Percentiles rank a stretch among this genome's conserved stretches.
phyloP scores from a whole-genome alignment of 441 rosid species.

The Croton laevigatus region DNA sequence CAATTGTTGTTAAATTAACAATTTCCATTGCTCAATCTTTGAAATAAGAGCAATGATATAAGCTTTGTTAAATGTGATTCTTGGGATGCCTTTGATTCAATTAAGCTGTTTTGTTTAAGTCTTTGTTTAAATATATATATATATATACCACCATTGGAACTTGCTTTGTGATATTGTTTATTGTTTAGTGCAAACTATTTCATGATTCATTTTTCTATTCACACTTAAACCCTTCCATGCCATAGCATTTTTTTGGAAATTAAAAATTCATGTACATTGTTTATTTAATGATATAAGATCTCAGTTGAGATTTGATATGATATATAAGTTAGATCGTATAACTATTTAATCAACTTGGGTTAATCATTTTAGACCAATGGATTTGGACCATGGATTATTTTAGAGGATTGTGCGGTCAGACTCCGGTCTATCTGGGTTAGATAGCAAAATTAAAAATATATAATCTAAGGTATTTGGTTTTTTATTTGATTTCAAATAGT shows the following conservation, averaged over 20 bases:
- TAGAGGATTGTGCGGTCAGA: no score
- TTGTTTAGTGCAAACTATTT: conserved; percentile 3
- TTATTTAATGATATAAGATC: no score
- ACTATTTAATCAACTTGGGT: no score
- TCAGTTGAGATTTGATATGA: no score
- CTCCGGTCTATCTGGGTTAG: no score
- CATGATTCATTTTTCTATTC: conserved; percentile 2
- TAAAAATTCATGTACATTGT: no score
- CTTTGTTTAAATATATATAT: conserved; percentile 8
- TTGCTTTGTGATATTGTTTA: conserved; percentile 3
- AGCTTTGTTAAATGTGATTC: conserved; percentile 23
- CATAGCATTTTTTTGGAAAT: neutral
- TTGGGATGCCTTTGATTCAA: conserved; percentile 18
- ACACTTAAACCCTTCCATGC: neutral
- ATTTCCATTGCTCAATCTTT: conserved; percentile 10
- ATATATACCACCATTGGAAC: conserved; percentile 16
- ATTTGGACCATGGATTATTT: no score
- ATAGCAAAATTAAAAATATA: no score
- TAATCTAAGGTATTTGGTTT: no score
- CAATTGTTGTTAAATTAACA: neutral
- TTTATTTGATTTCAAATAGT: no score
- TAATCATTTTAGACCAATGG: no score
- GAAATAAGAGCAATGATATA: conserved; percentile 19
- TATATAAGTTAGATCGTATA: no score
- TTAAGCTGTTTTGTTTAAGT: conserved; percentile 3